phyloP scores from a whole-genome alignment of 2,329 filamentous ascomycete species.

The Fusarium sp. region DNA sequence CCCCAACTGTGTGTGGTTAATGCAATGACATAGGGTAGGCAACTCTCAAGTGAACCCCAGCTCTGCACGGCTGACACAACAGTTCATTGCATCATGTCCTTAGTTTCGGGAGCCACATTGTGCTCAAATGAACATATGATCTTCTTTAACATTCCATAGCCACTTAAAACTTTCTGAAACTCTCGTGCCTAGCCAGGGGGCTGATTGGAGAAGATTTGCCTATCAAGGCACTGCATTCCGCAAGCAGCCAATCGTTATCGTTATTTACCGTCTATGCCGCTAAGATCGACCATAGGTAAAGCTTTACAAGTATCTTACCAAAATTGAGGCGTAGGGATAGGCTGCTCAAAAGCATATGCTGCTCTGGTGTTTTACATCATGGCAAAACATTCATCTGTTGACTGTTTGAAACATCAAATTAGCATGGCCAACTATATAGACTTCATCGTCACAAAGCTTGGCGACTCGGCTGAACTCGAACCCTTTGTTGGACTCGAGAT shows the following conservation, averaged over 20 bases:
- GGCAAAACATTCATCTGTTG: conserved; percentile 18
- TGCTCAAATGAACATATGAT: background rate
- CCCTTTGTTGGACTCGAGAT: background rate
- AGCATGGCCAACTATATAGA: conserved; percentile 10
- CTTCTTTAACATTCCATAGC: background rate
- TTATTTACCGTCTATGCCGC: background rate
- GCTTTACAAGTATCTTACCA: background rate
- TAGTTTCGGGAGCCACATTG: background rate
- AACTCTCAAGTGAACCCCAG: background rate
- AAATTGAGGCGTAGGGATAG: background rate
- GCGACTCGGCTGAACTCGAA: background rate
- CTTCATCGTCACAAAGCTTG: conserved; percentile 19
- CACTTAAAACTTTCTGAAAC: background rate
- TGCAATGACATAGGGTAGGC: background rate
- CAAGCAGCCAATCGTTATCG: background rate
- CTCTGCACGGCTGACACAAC: background rate
- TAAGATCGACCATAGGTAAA: background rate
- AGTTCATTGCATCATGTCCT: background rate
- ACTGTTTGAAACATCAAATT: conserved; percentile 26
- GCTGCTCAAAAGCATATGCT: background rate
- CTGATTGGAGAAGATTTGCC: background rate
- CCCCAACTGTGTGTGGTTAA: too few species aligned
- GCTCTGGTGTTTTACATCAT: conserved; percentile 4
- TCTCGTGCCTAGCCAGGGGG: background rate
- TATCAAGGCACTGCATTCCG: background rate